Evolutionary conservation across 257 asterid species (phyloP).

Genomic region (Parsonsia alboflavescens): DNA sequence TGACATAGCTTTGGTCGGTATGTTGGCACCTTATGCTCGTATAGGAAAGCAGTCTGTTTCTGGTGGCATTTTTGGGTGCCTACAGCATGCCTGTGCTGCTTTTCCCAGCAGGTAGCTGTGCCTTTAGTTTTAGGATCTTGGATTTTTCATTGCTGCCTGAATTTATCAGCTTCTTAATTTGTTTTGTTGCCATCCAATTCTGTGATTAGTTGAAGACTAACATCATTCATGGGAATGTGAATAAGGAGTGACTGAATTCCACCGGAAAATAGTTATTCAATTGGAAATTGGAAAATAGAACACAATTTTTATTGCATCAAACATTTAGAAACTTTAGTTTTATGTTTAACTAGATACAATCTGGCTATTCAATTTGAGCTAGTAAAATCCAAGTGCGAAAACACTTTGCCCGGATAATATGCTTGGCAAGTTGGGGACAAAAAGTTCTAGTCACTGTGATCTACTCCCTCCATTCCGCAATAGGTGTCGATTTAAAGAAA

Average conservation of each 20-base stretch:
- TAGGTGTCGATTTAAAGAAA: too few species aligned
- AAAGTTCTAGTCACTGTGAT: background rate
- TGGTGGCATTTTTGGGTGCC: conserved; percentile 58
- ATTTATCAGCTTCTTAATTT: background rate
- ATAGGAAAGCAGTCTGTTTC: conserved; percentile 60
- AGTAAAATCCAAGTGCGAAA: background rate
- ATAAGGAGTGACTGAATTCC: too few species aligned
- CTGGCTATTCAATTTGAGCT: background rate
- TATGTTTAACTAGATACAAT: too few species aligned
- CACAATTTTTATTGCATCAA: too few species aligned
- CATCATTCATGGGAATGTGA: too few species aligned
- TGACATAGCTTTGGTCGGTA: conserved; percentile 87
- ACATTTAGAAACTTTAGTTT: too few species aligned
- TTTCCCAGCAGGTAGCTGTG: conserved; percentile 81
- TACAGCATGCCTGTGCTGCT: conserved; percentile 52
- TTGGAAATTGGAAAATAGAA: too few species aligned
- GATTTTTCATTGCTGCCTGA: background rate
- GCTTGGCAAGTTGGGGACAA: background rate
- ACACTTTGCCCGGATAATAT: background rate
- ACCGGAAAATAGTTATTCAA: too few species aligned
- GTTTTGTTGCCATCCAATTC: background rate
- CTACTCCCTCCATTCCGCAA: too few species aligned
- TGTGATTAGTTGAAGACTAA: background rate
- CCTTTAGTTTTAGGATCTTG: conserved; percentile 8
- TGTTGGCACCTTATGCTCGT: conserved; percentile 95